Percentiles rank a stretch among this genome's conserved stretches.
phyloP scores from a whole-genome alignment of 495 filamentous ascomycete species.

The Xylaria telfairii region DNA sequence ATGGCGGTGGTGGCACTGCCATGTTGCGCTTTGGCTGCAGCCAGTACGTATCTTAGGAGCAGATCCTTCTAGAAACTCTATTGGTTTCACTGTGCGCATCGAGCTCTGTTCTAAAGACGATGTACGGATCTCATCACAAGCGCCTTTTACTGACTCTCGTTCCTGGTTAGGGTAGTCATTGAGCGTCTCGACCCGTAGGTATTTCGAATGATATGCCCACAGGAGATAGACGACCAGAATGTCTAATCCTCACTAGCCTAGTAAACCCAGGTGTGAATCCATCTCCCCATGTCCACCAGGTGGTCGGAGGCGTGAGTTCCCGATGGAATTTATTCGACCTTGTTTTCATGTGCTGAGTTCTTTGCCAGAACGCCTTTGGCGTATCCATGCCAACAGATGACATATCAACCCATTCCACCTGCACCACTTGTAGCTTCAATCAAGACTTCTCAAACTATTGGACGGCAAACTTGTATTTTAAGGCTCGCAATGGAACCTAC shows the following conservation, averaged over 20 bases:
- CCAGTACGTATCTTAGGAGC: conserved; percentile 15
- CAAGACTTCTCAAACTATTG: conserved; percentile 45
- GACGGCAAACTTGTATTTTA: conserved; percentile 45
- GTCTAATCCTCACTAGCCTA: conserved; percentile 20
- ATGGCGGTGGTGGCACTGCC: conserved; percentile 18
- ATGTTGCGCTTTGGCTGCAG: conserved; percentile 39
- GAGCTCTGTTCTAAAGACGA: background rate
- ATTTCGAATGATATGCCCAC: background rate
- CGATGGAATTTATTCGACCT: background rate
- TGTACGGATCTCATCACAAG: background rate
- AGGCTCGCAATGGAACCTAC: conserved; percentile 43
- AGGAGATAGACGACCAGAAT: background rate
- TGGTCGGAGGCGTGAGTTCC: conserved; percentile 33
- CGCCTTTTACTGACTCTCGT: background rate
- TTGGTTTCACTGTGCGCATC: background rate
- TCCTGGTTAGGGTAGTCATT: conserved; percentile 29
- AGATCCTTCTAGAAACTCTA: background rate
- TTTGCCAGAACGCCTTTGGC: conserved; percentile 10
- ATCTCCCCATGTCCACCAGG: conserved; percentile 37
- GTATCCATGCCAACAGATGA: conserved; percentile 32
- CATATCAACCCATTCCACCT: conserved; percentile 29
- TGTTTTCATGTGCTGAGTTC: background rate
- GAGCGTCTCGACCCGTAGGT: conserved; percentile 40
- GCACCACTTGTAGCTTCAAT: conserved; percentile 36
- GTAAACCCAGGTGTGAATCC: conserved; percentile 35